Evolutionary conservation across 2,329 filamentous ascomycete genomes (phyloP), one percentile per base, ranked within the genome.

Genomic region (Aspergillus ruber): DNA sequence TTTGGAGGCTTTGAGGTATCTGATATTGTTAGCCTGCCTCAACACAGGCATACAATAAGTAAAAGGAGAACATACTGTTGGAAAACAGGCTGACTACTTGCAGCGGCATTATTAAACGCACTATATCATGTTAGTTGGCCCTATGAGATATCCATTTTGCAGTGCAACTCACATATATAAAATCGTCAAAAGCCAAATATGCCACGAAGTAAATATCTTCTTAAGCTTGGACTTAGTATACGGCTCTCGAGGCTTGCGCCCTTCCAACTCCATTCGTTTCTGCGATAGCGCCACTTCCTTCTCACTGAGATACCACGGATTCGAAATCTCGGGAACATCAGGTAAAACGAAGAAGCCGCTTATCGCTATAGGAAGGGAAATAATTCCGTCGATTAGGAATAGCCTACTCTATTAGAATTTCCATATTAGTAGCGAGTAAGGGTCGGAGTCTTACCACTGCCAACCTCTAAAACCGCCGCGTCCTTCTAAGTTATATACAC

Each of bases 141-240:
- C 17, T 41, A 35, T 27, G 23, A 1, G 4, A 1, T 13, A 15
- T 12, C 4, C n/a, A 13, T 4, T 2, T 3, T 10, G 17, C 2
- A 5, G 10, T 6, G 3, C 10, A 29, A 53, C 67, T 42, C 50
- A 75, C 58, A 85, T 73, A 59, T 85, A 86, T 1, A 84, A 63
- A 0, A 79, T 46, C 0, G 74, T 74, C 3, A 86, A 66, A 0
- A 76, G 54, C 47, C 82, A 86, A 1, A 86, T 79, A 51, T 83
- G 82, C 83, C 83, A 86, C 5, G 77, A 79, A 0, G 73, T 71
- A 48, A 85, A 78, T 15, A 85, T 84, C 55, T 76, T 79, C 61
- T 73, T 74, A 35, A 85, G 56, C 63, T 82, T 84, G 2, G 65
- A 59, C 45, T 64, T 68, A 0, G 74, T 77, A 52, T 75, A 77